Evolutionary conservation across 345 rosid species (phyloP).

Genomic region (Arabis hirsuta): DNA sequence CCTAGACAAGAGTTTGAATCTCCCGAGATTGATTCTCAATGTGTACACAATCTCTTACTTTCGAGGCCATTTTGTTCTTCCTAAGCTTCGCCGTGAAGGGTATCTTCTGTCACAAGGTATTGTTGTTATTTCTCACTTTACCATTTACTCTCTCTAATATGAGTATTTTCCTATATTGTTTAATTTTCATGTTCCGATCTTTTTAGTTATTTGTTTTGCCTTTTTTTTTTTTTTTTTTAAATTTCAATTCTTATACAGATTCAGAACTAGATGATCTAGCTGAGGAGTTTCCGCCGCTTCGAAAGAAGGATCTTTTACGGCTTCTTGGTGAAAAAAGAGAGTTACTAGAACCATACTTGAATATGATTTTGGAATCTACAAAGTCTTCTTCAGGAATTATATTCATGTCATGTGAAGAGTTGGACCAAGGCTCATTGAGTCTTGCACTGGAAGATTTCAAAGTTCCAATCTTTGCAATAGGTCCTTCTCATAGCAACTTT

Average conservation of each 20-base stretch:
- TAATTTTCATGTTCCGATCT: too few species aligned
- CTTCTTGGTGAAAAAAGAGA: slow-evolving; percentile 15
- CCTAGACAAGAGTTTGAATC: slow-evolving; percentile 20
- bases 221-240: too few species aligned
- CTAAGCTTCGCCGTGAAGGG: slow-evolving; percentile 29
- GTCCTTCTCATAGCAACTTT: slow-evolving; percentile 48
- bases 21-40: slow-evolving; percentile 27
- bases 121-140: background rate
- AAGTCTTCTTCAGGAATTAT: slow-evolving; percentile 53
- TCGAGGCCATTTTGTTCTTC: slow-evolving; percentile 27
- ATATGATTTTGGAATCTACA: slow-evolving; percentile 10
- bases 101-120: slow-evolving; percentile 35
- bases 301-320: slow-evolving; percentile 30
- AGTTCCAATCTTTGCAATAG: slow-evolving; percentile 54
- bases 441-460: slow-evolving; percentile 49
- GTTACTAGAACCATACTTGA: slow-evolving; percentile 4
- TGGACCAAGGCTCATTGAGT: slow-evolving; percentile 55
- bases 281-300: slow-evolving; percentile 36
- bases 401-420: slow-evolving; percentile 62
- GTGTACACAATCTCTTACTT: slow-evolving; percentile 38
- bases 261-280: slow-evolving; percentile 24
- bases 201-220: too few species aligned
- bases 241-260: background rate
- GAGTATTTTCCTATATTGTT: too few species aligned
- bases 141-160: background rate